Percentiles rank a stretch among this genome's conserved stretches.
Conservation (phyloP, 1,139 yeast genomes). For the Wickerhamiella infanticola region DNA sequence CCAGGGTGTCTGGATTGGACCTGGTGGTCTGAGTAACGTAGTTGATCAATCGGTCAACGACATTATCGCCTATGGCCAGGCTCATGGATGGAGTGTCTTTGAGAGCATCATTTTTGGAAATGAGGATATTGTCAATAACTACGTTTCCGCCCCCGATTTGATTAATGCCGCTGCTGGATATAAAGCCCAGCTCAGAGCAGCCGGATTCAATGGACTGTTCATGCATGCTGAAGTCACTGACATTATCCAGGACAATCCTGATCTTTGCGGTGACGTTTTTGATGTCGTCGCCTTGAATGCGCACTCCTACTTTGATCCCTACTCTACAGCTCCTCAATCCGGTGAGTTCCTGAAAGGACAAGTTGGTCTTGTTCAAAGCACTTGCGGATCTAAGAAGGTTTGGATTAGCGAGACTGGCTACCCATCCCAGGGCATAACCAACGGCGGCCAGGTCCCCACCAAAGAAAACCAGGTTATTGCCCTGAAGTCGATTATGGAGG, state of each 20-base stretch:
- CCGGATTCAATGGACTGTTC: constrained; percentile 65
- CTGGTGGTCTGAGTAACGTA: constrained; percentile 49
- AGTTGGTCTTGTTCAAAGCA: constrained; percentile 29
- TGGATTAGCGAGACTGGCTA: constrained; percentile 74
- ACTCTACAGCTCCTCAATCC: constrained; percentile 45
- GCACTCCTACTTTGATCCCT: constrained; percentile 66
- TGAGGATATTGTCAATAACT: constrained; percentile 61
- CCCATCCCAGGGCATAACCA: constrained; percentile 55
- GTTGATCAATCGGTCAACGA: constrained; percentile 38
- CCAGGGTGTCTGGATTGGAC: constrained; percentile 74
- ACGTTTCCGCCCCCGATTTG: constrained; percentile 41
- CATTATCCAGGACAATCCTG: constrained; percentile 46
- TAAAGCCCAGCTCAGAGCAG: constrained; percentile 37
- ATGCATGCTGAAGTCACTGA: constrained; percentile 85
- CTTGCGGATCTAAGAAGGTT: constrained; percentile 27
- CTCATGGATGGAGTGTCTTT: constrained; percentile 53
- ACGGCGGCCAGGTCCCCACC: constrained; percentile 63
- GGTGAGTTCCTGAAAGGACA: constrained; percentile 50
- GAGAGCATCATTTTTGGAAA: constrained; percentile 70
- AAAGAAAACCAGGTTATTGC: constrained; percentile 57
- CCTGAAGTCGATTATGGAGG: constrained; percentile 40
- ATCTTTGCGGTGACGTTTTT: constrained; percentile 49
- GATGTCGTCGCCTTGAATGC: constrained; percentile 78
- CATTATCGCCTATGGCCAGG: constrained; percentile 31
- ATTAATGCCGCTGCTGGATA: constrained; percentile 48